Base-by-base conservation (phyloP, 1,284 basidiomycete species). In the Blastosporella zonata region DNA sequence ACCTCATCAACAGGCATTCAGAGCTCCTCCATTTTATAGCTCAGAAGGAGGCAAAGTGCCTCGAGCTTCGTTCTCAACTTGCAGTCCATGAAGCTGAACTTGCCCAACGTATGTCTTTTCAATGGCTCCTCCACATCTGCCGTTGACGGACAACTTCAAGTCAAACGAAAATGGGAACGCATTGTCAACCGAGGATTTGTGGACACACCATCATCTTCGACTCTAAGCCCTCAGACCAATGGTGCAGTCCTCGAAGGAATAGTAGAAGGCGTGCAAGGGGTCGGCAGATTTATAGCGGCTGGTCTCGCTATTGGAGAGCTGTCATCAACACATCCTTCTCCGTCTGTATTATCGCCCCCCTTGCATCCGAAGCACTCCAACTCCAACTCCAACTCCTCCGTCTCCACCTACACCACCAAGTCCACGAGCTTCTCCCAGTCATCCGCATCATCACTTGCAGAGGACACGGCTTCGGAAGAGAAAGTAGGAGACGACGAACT, bases 91-190 rank as follows among this genome's bases (percentile, higher is more conserved):
- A 91, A 67, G 74, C 74, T 1, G 88, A 90, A 58, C 72, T 91
- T 1, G 61, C 75, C 0, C 76, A 84, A 61, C 69, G 79, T 81
- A 59, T 48, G 77, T 67, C 1, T 43, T 33, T 42, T 17, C 51
- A 46, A 23, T 31, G n/a, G 13, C 46, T n/a, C 20, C 22, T 39
- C 10, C 28, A 25, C 27, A 10, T n/a, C 2, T 39, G 17, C 6
- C 21, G 23, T 37, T 18, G 33, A 22, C 28, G 12, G 21, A 17
- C 25, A 23, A 44, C 17, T 34, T 18, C 7, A 50, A 82, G 79
- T 90, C 44, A 91, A 90, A 70, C 79, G 78, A 52, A 87, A 84
- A 64, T 91, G 88, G 88, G 87, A 86, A 62, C 77, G 79, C 31
- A 87, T 91, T 49, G 79, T 90, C 35, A 77, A 75, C 55, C 74